Evolutionary conservation across 345 rosid genomes (phyloP).

Genomic region (Geranium brycei): DNA sequence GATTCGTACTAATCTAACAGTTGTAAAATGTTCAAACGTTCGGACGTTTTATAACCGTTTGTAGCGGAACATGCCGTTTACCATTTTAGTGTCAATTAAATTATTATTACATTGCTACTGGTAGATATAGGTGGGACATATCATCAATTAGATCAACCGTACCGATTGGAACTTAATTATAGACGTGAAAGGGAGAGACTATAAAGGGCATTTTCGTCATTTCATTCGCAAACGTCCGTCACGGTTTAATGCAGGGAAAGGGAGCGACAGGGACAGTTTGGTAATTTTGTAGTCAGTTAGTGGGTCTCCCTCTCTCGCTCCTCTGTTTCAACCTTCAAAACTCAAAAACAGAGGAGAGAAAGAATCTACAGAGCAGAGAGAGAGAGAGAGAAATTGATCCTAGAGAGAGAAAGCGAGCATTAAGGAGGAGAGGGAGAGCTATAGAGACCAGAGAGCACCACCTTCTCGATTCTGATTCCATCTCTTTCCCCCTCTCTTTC

Average conservation of each 20-base stretch:
- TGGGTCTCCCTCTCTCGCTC: conserved; percentile 22
- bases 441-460: neutral
- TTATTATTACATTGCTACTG: too few relatives aligned
- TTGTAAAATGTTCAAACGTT: too few relatives aligned
- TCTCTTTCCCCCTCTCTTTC: neutral
- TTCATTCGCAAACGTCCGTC: too few relatives aligned
- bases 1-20: too few relatives aligned
- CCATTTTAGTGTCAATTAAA: too few relatives aligned
- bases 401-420: neutral
- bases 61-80: too few relatives aligned
- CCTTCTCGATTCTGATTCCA: neutral
- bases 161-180: too few relatives aligned
- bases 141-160: neutral
- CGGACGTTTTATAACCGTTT: too few relatives aligned
- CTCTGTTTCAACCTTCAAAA: conserved; percentile 12
- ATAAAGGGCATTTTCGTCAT: too few relatives aligned
- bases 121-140: too few relatives aligned
- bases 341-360: conserved; percentile 16
- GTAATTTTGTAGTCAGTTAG: conserved; percentile 26
- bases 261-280: conserved; percentile 9
- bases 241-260: neutral
- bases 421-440: conserved; percentile 7
- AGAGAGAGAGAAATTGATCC: conserved; percentile 7
- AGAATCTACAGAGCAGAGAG: conserved; percentile 9
- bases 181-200: too few relatives aligned